Percentiles rank a stretch among this genome's conserved stretches.
Evolutionary conservation across 1,139 yeast genomes (phyloP).

Genomic region (Debaryomycetaceae sp.): DNA sequence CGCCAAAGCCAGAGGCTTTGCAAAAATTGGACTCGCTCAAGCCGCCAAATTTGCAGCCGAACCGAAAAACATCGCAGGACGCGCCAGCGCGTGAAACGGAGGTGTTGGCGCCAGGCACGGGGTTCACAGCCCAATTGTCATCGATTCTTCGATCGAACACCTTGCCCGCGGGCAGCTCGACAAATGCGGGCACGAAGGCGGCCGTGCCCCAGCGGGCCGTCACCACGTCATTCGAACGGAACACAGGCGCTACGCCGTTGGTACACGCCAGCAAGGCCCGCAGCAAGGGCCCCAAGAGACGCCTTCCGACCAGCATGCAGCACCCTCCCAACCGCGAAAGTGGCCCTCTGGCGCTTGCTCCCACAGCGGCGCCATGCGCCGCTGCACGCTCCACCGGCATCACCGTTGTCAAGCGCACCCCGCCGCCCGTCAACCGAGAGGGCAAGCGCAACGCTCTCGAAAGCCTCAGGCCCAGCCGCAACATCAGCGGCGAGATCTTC

Average conservation of each 20-base stretch:
- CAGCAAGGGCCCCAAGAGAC: conserved; percentile 72
- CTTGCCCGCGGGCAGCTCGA: conserved; percentile 6
- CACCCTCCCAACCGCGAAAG: not conserved
- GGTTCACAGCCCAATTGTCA: conserved; percentile 19
- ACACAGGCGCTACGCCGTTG: conserved; percentile 23
- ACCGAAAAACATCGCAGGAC: not conserved
- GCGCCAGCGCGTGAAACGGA: not conserved
- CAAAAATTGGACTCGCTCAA: conserved; percentile 7
- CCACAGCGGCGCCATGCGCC: too few relatives aligned
- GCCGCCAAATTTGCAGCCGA: not conserved
- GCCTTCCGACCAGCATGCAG: conserved; percentile 48
- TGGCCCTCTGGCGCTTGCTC: too few relatives aligned
- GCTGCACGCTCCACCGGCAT: conserved; percentile 4
- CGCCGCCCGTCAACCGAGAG: conserved; percentile 29
- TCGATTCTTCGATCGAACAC: conserved; percentile 21
- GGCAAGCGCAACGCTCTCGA: conserved; percentile 25
- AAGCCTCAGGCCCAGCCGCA: conserved; percentile 24
- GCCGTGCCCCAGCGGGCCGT: conserved; percentile 2
- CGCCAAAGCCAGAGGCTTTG: conserved; percentile 8
- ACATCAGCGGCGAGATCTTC: conserved; percentile 32
- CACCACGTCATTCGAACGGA: not conserved
- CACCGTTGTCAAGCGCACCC: conserved; percentile 13
- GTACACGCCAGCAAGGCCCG: conserved; percentile 60
- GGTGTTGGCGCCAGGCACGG: not conserved
- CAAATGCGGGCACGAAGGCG: too few relatives aligned